Base-by-base conservation (phyloP, 306 rosid species). In the Herpetospermum pedunculosum region DNA sequence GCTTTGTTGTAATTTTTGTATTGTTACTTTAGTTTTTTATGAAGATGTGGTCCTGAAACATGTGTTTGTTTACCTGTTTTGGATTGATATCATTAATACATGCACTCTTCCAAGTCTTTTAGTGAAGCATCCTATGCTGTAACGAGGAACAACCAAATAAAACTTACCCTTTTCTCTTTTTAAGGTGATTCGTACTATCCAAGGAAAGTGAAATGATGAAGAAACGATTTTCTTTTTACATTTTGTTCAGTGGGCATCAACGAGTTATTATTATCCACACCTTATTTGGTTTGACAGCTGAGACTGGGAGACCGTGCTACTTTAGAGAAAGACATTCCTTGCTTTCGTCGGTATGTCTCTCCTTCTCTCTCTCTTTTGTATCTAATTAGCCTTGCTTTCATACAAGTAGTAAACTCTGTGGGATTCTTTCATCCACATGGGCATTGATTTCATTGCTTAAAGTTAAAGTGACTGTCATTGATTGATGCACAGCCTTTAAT, bases 191-290 rank as follows among this genome's bases (percentile, higher is more conserved):
- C 71, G 71, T 64, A 21, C 71, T n/a, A 38, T 64, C 71, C 71
- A 64, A 64, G 71, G 49, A 64, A 64, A 64, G 71, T 19, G 71
- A 11, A 64, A 64, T 64, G 71, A 64, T 64, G 71, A 64, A 64
- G 71, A 64, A 37, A 64, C 4, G 30, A 38, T 32, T 38, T 38
- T 32, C 16, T 64, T 38, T 37, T 38, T 21, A 19, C 47, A 64
- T 64, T 8, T 64, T 64, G 49, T 64, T 38, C 47, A 5, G 71
- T 64, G 71, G 49, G 18, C 29, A 37, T 64, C 49, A 38, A 64
- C 4, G 32, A 64, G 71, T 21, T 37, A 38, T 64, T 11, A 38
- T 64, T 9, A 35, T 62, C 44, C 46, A 15, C n/a, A 21, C 71
- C 10, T 62, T 62, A 8, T 64, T 63, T 37, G 11, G 49, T 65